These are phyloP conservation scores for Bauhinia variegata DNA, from an alignment of 306 rosid species.

Conservation along the genomic window DNA sequence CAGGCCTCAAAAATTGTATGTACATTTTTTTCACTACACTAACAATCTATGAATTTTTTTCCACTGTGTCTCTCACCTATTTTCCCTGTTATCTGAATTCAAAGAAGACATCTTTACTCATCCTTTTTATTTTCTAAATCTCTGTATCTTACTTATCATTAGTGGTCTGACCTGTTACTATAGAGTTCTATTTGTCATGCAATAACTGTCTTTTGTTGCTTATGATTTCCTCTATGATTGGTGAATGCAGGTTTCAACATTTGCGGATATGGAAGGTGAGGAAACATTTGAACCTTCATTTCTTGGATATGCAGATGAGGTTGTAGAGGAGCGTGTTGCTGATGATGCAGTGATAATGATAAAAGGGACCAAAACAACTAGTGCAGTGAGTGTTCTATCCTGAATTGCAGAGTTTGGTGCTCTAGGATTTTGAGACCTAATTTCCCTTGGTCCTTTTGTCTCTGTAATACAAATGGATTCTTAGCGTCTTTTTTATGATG, in stretches of 20 bases:
- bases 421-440: background rate
- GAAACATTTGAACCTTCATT: constrained; percentile 93
- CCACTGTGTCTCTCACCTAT: background rate
- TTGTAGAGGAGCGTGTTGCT: constrained; percentile 91
- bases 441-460: background rate
- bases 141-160: background rate
- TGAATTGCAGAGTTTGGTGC: background rate
- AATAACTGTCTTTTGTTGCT: constrained; percentile 12
- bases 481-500: background rate
- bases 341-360: constrained; percentile 90
- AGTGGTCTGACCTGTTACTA: background rate
- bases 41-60: background rate
- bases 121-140: background rate
- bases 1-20: background rate
- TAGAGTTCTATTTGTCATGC: background rate
- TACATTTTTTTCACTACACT: background rate
- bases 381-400: constrained; percentile 72
- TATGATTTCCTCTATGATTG: constrained; percentile 18
- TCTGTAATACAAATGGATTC: background rate
- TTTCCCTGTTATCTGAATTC: background rate
- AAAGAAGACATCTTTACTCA: background rate
- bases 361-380: constrained; percentile 82
- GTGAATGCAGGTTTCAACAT: constrained; percentile 79
- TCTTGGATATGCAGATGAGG: constrained; percentile 96
- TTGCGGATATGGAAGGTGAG: constrained; percentile 99